phyloP scores from a whole-genome alignment of 108 stramenopile species.

The Skeletonema potamos region DNA sequence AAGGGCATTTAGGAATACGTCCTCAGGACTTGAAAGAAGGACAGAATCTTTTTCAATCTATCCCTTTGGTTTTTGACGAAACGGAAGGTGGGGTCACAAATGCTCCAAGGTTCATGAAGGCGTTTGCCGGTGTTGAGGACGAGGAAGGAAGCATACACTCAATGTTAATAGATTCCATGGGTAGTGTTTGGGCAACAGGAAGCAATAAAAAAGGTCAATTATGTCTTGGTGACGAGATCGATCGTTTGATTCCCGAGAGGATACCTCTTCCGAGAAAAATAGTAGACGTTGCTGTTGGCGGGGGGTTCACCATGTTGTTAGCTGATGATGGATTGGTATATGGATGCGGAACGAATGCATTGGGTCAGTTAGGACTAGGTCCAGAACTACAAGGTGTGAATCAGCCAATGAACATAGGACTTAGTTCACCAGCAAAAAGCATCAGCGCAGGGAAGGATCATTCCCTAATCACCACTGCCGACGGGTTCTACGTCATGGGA shows the following conservation, averaged over 20 bases:
- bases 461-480: constrained; percentile 28
- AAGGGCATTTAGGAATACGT: constrained; percentile 37
- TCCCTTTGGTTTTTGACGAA: constrained; percentile 32
- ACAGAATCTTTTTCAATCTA: constrained; percentile 27
- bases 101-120: constrained; percentile 30
- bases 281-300: constrained; percentile 48
- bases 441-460: constrained; percentile 33
- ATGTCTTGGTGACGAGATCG: constrained; percentile 33
- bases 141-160: constrained; percentile 22
- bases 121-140: constrained; percentile 43
- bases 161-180: constrained; percentile 33
- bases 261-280: constrained; percentile 41
- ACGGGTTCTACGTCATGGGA: constrained; percentile 38
- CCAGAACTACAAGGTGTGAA: constrained; percentile 3
- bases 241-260: constrained; percentile 34
- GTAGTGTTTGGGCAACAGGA: constrained; percentile 39
- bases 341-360: constrained; percentile 49
- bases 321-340: constrained; percentile 35
- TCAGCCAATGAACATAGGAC: constrained; percentile 14
- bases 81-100: constrained; percentile 8
- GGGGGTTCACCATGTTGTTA: constrained; percentile 45
- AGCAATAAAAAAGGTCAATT: constrained; percentile 38
- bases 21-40: constrained; percentile 28
- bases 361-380: constrained; percentile 51
- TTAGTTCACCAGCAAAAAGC: constrained; percentile 7